Conservation (phyloP, 805 yeast genomes). For the Lachancea mirantina region DNA sequence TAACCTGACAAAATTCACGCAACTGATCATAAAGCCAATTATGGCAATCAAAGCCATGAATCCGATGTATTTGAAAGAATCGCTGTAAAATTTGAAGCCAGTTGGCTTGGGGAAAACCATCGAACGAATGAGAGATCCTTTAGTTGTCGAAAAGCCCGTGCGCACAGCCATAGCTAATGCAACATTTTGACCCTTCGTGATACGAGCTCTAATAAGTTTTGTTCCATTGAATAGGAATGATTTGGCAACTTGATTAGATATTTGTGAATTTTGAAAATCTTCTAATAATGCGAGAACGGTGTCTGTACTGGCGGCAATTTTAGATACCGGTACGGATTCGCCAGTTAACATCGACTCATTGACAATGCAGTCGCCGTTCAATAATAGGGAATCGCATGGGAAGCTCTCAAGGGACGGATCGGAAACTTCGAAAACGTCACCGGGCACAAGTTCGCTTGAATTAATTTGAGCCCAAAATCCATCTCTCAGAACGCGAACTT, state of each 20-base stretch:
- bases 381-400: conserved; percentile 84
- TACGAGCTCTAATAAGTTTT: conserved; percentile 72
- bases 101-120: conserved; percentile 95
- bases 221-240: conserved; percentile 87
- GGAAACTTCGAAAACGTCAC: conserved; percentile 87
- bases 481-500: conserved; percentile 82
- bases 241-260: conserved; percentile 59
- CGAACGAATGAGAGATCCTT: conserved; percentile 87
- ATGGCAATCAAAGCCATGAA: conserved; percentile 84
- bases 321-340: conserved; percentile 94
- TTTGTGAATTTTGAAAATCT: conserved; percentile 49
- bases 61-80: conserved; percentile 93
- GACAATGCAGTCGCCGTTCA: conserved; percentile 92
- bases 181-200: conserved; percentile 42
- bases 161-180: conserved; percentile 83
- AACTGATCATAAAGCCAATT: conserved; percentile 77
- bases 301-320: conserved; percentile 57
- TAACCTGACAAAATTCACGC: conserved; percentile 70
- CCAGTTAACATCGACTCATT: conserved; percentile 98
- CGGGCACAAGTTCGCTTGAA: conserved; percentile 83
- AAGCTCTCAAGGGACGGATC: conserved; percentile 68
- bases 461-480: conserved; percentile 84
- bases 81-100: conserved; percentile 87
- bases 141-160: conserved; percentile 92
- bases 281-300: conserved; percentile 48